Percentiles rank a stretch among this genome's conserved stretches.
These are phyloP conservation scores for Chenopodium berlandieri DNA, from an alignment of 148 eudicot species.

Conservation along the genomic window DNA sequence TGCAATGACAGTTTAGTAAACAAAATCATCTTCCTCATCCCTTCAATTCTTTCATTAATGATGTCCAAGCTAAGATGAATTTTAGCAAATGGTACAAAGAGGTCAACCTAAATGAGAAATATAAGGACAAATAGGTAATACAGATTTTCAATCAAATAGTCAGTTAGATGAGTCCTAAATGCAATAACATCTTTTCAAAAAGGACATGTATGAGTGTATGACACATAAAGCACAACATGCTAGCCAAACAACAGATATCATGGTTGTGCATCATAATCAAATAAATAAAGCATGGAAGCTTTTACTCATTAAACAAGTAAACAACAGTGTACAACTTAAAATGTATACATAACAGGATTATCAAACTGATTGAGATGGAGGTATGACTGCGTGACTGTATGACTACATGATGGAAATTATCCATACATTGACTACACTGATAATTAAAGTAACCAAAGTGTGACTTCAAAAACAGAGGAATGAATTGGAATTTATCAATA, in stretches of 20 bases:
- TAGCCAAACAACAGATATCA: neutral
- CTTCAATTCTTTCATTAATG: too few relatives aligned
- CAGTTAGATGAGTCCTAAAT: neutral
- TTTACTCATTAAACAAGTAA: neutral
- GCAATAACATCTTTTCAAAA: neutral
- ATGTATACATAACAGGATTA: neutral
- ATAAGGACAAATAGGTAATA: neutral
- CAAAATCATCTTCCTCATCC: too few relatives aligned
- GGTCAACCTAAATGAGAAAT: neutral
- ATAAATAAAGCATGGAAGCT: neutral
- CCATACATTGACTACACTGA: too few relatives aligned
- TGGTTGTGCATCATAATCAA: neutral
- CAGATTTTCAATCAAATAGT: neutral
- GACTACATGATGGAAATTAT: neutral
- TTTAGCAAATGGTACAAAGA: too few relatives aligned
- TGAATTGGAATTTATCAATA: too few relatives aligned
- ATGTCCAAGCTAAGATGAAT: too few relatives aligned
- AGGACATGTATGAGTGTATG: neutral
- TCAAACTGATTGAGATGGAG: neutral
- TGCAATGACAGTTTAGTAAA: too few relatives aligned
- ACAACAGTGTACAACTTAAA: neutral
- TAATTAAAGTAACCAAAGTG: too few relatives aligned
- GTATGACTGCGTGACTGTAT: too few relatives aligned
- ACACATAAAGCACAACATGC: too few relatives aligned
- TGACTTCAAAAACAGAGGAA: too few relatives aligned